Conservation (phyloP, 257 asterid species). For the Leonotis leonurus region DNA sequence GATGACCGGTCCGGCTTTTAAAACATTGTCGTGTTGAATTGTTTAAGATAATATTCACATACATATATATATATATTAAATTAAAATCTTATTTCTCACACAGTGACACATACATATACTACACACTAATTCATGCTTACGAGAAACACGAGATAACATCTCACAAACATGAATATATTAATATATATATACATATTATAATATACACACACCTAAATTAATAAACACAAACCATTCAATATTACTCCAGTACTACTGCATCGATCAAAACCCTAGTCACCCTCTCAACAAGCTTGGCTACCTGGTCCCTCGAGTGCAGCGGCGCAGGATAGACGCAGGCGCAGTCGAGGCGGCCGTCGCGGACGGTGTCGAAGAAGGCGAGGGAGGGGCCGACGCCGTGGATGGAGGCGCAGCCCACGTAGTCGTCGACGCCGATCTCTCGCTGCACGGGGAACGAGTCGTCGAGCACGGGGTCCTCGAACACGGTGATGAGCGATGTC, state of each 20-base stretch:
- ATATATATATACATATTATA: too few species aligned
- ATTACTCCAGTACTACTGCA: slow-evolving; percentile 2
- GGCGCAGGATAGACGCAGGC: slow-evolving; percentile 65
- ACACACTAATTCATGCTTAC: too few species aligned
- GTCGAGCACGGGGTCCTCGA: slow-evolving; percentile 64
- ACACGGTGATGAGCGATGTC: slow-evolving; percentile 50
- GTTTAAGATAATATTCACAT: too few species aligned
- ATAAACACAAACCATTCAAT: neutral
- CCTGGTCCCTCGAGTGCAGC: slow-evolving; percentile 62
- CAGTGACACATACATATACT: too few species aligned
- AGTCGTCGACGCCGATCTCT: slow-evolving; percentile 44
- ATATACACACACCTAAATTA: neutral
- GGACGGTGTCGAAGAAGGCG: slow-evolving; percentile 57
- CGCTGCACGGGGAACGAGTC: slow-evolving; percentile 20
- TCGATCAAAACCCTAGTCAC: slow-evolving; percentile 40
- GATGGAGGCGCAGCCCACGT: slow-evolving; percentile 56
- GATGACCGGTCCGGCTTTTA: too few species aligned
- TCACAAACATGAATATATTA: too few species aligned
- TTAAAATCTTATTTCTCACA: too few species aligned
- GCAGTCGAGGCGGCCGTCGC: slow-evolving; percentile 56
- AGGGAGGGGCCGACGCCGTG: slow-evolving; percentile 76
- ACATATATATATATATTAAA: too few species aligned
- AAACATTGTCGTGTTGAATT: too few species aligned
- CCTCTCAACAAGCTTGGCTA: slow-evolving; percentile 32
- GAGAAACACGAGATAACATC: too few species aligned